Percentiles rank a stretch among this genome's conserved stretches.
These are phyloP conservation scores for Fraxinus ornus DNA, from an alignment of 305 asterid species.

Conservation along the genomic window DNA sequence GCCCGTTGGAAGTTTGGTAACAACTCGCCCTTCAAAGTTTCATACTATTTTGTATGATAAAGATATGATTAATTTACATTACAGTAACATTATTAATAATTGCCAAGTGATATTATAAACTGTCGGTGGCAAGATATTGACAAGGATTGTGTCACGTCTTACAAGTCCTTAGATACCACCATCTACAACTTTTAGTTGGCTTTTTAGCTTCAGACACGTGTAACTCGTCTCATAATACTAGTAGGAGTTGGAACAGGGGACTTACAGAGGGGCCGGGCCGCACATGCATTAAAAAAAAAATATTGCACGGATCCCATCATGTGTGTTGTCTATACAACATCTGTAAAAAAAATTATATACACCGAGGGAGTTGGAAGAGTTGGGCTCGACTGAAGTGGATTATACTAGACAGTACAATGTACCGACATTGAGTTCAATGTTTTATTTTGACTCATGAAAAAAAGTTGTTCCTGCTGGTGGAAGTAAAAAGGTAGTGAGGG, in stretches of 20 bases:
- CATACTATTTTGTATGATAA: not conserved
- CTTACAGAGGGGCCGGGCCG: no score
- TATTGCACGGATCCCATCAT: no score
- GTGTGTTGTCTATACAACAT: no score
- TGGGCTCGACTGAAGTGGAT: not conserved
- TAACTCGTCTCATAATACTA: not conserved
- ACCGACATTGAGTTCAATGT: not conserved
- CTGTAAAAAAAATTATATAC: no score
- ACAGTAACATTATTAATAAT: constrained; percentile 7
- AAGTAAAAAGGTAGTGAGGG: not conserved
- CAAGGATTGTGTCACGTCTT: constrained; percentile 18
- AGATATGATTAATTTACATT: not conserved
- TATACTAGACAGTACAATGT: not conserved
- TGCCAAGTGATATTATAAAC: constrained; percentile 11
- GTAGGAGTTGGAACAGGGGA: no score
- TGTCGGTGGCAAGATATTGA: constrained; percentile 51
- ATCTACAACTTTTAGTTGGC: constrained; percentile 27
- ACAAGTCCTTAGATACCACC: constrained; percentile 9
- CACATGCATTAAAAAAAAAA: no score
- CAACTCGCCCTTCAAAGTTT: not conserved
- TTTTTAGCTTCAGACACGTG: constrained; percentile 24
- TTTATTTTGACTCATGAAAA: constrained; percentile 16
- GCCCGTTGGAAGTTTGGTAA: constrained; percentile 95
- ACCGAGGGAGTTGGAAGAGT: not conserved
- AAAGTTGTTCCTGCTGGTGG: constrained; percentile 28